These are phyloP conservation scores for Cladophialophora carrionii DNA, from an alignment of 2,329 filamentous ascomycete species.

Conservation along the genomic window DNA sequence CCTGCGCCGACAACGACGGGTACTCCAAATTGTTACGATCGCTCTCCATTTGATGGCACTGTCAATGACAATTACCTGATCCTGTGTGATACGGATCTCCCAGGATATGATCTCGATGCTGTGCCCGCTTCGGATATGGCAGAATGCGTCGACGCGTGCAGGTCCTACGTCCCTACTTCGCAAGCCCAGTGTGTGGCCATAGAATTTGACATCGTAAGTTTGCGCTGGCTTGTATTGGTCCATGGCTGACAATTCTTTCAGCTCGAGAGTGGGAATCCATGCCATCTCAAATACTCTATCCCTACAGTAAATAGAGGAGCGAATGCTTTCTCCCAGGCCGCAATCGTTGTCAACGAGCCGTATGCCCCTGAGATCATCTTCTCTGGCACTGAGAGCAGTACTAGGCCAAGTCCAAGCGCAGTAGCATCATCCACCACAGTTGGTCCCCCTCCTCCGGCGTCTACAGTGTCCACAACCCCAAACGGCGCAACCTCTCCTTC, in stretches of 20 bases:
- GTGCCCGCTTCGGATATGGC: conserved; percentile 28
- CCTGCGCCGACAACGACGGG: conserved; percentile 30
- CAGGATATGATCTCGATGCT: conserved; percentile 25
- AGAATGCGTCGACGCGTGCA: conserved; percentile 30
- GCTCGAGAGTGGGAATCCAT: conserved; percentile 25
- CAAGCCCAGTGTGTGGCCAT: conserved; percentile 28
- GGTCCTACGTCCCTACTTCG: conserved; percentile 22
- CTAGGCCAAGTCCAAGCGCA: background rate
- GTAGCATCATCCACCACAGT: conserved; percentile 16
- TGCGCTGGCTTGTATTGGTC: background rate
- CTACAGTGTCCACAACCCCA: conserved; percentile 8
- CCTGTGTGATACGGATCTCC: conserved; percentile 30
- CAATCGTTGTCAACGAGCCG: conserved; percentile 31
- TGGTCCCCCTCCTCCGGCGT: background rate
- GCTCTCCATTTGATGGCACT: conserved; percentile 30
- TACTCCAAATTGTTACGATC: conserved; percentile 31
- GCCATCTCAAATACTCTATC: conserved; percentile 30
- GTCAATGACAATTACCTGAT: conserved; percentile 32
- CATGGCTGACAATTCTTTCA: conserved; percentile 5
- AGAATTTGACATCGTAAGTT: conserved; percentile 31
- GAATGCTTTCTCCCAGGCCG: conserved; percentile 27
- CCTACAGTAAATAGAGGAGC: conserved; percentile 24
- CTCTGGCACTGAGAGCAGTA: conserved; percentile 1
- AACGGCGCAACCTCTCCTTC: background rate
- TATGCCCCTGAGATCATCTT: conserved; percentile 27